Base-by-base conservation (phyloP, 768 basidiomycete genomes). In the Glaciozyma antarctica region DNA sequence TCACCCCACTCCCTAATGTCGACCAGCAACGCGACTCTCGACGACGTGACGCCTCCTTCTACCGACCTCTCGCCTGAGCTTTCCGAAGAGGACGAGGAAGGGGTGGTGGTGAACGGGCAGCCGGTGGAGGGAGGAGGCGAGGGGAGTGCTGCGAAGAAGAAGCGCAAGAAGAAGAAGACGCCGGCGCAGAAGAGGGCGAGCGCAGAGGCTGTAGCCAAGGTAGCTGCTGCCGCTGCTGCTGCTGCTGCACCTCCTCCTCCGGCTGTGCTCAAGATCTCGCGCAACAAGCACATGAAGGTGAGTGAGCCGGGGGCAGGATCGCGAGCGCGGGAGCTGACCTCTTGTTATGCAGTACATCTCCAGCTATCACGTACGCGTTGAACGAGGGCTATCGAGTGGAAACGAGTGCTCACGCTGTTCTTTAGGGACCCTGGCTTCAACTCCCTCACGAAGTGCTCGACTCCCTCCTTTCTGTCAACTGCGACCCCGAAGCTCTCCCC, bases 241-340 rank as follows among this genome's bases (percentile, higher is more conserved):
- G 55, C 57, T n/a, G 43, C 38, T 24, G 41, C 45, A 7, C 16
- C 60, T 16, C 86, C 85, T 2, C 24, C 47, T 7, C 34, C 58
- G 47, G 22, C 30, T 41, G 60, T 26, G 30, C 47, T 48, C 67
- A 73, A 87, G 75, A 92, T 93, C 72, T 88, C 87, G 78, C 83
- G 90, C 70, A 91, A 92, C 79, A 93, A 93, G 76, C 90, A 93
- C 73, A 91, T 90, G 90, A 84, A 85, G 34, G 91, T 90, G 77
- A 89, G 89, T 90, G 88, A 75, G 88, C 90, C 78, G 65, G 86
- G 84, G 55, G 65, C 52, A n/a, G 15, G 24, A 3, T 24, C 34
- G 45, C 21, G 28, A n/a, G 45, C 45, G 32, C 30, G 49, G 2
- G 41, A 44, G 28, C 32, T 55, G 48, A 48, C 30, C 24, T 7